Conservation (phyloP, 2,329 filamentous ascomycete genomes). For the Lasiodiplodia theobromae region DNA sequence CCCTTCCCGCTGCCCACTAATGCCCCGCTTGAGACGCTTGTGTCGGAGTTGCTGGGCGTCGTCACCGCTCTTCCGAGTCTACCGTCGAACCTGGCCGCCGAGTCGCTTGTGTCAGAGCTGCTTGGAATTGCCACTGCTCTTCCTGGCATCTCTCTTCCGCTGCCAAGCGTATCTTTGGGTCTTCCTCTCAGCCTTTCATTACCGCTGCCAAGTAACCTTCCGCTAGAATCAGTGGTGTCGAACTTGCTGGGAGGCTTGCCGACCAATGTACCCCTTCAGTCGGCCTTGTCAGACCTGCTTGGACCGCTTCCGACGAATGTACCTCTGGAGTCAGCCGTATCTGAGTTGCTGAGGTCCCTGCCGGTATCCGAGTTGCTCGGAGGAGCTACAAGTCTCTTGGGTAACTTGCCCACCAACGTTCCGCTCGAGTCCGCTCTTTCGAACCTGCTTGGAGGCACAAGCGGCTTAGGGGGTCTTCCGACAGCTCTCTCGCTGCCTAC, state of each 20-base stretch:
- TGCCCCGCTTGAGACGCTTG: too few relatives aligned
- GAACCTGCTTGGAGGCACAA: neutral
- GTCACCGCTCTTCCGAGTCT: neutral
- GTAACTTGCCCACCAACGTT: neutral
- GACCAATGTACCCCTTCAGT: neutral
- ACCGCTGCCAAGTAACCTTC: neutral
- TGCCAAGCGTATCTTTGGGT: neutral
- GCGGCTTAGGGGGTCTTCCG: neutral
- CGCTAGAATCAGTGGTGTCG: neutral
- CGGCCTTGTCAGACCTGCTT: neutral
- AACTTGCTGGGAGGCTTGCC: neutral
- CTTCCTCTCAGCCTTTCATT: neutral
- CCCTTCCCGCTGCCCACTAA: too few relatives aligned
- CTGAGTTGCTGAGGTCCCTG: neutral
- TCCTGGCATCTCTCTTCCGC: neutral
- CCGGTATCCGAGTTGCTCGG: neutral
- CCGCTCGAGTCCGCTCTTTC: neutral
- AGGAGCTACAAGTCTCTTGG: neutral
- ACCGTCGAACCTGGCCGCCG: too few relatives aligned
- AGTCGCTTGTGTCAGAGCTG: neutral
- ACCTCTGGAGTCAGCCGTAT: neutral
- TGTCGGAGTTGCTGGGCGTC: too few relatives aligned
- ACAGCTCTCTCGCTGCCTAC: neutral
- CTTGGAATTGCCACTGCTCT: neutral
- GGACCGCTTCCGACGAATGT: neutral